Evolutionary conservation across 768 basidiomycete genomes (phyloP).

Genomic region (Lactarius pseudohatsudake): DNA sequence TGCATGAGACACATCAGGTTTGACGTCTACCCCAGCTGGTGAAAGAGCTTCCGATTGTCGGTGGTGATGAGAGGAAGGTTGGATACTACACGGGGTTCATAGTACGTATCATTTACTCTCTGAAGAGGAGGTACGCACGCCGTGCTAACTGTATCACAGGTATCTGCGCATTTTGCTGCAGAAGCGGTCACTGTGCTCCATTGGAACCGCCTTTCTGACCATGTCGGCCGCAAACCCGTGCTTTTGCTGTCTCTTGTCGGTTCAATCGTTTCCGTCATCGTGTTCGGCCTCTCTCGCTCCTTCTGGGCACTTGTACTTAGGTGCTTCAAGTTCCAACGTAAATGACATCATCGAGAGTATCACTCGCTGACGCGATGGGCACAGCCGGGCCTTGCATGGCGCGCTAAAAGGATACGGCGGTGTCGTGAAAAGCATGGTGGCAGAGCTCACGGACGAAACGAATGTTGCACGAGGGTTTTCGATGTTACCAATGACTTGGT

Average conservation of each 20-base stretch:
- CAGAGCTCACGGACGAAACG: neutral
- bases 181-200: neutral
- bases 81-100: neutral
- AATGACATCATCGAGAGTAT: neutral
- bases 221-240: neutral
- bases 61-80: neutral
- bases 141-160: neutral
- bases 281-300: neutral
- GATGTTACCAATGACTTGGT: neutral
- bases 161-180: neutral
- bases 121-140: neutral
- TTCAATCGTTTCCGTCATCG: neutral
- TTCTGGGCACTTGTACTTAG: neutral
- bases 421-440: neutral
- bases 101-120: neutral
- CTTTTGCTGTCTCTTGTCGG: neutral
- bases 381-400: neutral
- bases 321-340: neutral
- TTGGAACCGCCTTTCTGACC: neutral
- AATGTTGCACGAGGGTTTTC: neutral
- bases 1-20: neutral
- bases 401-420: neutral
- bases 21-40: neutral
- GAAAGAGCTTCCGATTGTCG: neutral
- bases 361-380: neutral